Base-by-base conservation (phyloP, 345 rosid species). In the Salix koriyanagi region DNA sequence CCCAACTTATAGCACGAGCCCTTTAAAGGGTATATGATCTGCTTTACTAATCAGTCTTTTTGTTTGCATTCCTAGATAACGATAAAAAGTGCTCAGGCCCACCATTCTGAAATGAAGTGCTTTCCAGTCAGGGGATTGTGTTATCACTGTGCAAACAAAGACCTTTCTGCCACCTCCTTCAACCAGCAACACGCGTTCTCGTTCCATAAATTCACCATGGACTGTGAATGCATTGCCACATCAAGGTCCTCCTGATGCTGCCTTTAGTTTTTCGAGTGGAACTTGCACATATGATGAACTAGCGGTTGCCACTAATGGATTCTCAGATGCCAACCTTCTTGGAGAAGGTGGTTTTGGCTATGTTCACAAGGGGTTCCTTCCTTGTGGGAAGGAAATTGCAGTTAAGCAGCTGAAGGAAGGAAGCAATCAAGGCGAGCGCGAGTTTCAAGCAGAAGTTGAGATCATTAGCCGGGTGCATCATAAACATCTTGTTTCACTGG, bases 291-390 rank as follows among this genome's bases (percentile, higher is more conserved):
- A 79, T n/a, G 68, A 73, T 23, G 81, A 73, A 60, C 42, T 79
- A 60, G 62, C 30, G 16, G 54, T 7, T 7, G 81, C 81, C 39
- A 79, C 81, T 5, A 44, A 79, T 28, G 77, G 81, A 21, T 79
- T 79, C 74, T 73, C 81, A 39, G 73, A 67, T 6, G 61, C 81
- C 25, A 79, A 79, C 60, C 73, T 79, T 16, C 60, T 79, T 7
- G 81, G 81, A 39, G 69, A 79, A 79, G 81, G 81, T 50, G 81
- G 81, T 25, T 79, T 79, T 73, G 81, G 81, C 14, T 67, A 72
- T 79, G 81, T 79, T 21, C 81, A 79, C 70, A 79, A 60, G 74
- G 81, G 81, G 28, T 52, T 73, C 25, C 73, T 79, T 67, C 69
- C 73, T 1, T 42, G 13, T 6, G 77, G 77, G 48, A 70, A 73